Percentiles rank a stretch among this genome's conserved stretches.
Conservation (phyloP, 1,139 yeast species). For the Yamadazyma taylorii region DNA sequence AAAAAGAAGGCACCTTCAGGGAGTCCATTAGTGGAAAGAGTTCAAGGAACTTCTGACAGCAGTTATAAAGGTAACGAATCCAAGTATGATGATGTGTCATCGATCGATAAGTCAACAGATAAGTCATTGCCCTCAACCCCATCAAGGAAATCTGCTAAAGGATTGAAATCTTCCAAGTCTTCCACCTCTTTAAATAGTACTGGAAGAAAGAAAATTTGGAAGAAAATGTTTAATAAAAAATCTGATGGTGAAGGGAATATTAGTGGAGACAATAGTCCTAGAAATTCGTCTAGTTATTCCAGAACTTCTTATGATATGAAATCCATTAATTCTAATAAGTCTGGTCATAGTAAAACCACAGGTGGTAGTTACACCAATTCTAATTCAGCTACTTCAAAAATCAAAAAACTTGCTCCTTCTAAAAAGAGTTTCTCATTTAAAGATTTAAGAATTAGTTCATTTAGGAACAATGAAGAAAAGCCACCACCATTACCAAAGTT, state of each 20-base stretch:
- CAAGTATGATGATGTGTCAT: too few species aligned
- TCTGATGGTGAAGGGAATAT: background rate
- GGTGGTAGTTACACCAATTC: too few species aligned
- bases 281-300: background rate
- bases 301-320: slow-evolving; percentile 8
- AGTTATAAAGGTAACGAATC: too few species aligned
- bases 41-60: background rate
- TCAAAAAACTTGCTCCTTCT: slow-evolving; percentile 11
- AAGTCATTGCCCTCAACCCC: slow-evolving; percentile 15
- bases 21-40: slow-evolving; percentile 13
- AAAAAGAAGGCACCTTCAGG: slow-evolving; percentile 12
- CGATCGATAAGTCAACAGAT: slow-evolving; percentile 4
- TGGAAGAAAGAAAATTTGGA: slow-evolving; percentile 12
- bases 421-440: slow-evolving; percentile 15
- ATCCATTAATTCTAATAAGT: slow-evolving; percentile 8
- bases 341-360: background rate
- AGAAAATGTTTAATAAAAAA: slow-evolving; percentile 14
- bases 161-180: slow-evolving; percentile 8
- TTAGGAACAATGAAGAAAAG: slow-evolving; percentile 10
- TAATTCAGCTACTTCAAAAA: slow-evolving; percentile 3
- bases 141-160: slow-evolving; percentile 1
- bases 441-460: slow-evolving; percentile 15
- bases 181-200: slow-evolving; percentile 5
- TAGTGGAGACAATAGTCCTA: background rate
- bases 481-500: slow-evolving; percentile 12